Conservation (phyloP, 257 asterid species). For the Nicotiana undulata region DNA sequence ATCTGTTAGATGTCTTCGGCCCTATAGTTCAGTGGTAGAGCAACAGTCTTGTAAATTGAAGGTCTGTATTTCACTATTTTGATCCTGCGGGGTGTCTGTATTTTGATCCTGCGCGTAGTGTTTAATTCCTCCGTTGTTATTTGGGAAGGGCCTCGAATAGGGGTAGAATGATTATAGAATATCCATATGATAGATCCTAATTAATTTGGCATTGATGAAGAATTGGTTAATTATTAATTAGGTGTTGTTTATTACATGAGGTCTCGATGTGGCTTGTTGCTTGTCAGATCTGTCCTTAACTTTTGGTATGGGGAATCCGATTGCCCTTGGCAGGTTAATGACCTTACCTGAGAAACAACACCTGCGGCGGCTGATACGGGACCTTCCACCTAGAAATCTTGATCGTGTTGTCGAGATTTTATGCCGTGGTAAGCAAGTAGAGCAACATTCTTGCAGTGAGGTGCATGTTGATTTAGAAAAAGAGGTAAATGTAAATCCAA, state of each 20-base stretch:
- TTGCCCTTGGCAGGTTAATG: conserved; percentile 49
- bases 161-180: not conserved
- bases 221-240: not conserved
- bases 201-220: not conserved
- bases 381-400: conserved; percentile 48
- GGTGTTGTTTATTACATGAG: not conserved
- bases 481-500: conserved; percentile 41
- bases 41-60: not conserved
- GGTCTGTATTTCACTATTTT: not conserved
- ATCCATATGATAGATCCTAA: not conserved
- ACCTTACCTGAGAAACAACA: conserved; percentile 44
- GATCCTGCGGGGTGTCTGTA: not conserved
- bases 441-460: conserved; percentile 20
- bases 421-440: conserved; percentile 17
- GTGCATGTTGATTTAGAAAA: conserved; percentile 41
- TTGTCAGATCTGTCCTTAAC: not conserved
- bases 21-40: not conserved
- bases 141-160: not conserved
- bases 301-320: not conserved
- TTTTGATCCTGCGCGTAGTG: not conserved
- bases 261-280: not conserved
- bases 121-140: not conserved
- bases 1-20: not conserved
- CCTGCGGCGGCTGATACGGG: conserved; percentile 42
- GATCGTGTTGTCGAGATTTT: conserved; percentile 55